Evolutionary conservation across 2,329 filamentous ascomycete genomes (phyloP).

Genomic region (Pseudofabraea citricarpa): DNA sequence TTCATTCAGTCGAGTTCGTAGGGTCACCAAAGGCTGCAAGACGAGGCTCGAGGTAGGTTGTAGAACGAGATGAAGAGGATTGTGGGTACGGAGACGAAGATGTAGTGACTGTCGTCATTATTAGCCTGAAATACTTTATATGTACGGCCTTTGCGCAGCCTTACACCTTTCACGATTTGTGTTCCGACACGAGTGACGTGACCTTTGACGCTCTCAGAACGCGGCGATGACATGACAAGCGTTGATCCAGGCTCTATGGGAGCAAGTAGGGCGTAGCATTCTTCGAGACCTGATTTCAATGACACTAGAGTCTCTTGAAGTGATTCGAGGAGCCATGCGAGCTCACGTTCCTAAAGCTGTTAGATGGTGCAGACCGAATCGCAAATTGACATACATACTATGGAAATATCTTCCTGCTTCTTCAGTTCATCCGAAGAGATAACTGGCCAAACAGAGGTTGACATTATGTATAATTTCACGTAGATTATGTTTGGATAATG

Average conservation of each 20-base stretch:
- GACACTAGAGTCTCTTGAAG: slow-evolving; percentile 27
- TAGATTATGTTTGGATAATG: slow-evolving; percentile 1
- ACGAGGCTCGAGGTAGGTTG: slow-evolving; percentile 43
- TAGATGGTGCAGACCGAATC: background rate
- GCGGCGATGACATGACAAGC: slow-evolving; percentile 79
- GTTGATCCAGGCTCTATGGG: slow-evolving; percentile 83
- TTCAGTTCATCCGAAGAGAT: slow-evolving; percentile 18
- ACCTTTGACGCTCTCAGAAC: slow-evolving; percentile 88
- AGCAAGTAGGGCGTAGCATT: slow-evolving; percentile 82
- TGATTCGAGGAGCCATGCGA: slow-evolving; percentile 29
- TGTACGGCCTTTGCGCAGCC: too few relatives aligned
- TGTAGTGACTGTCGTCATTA: slow-evolving; percentile 59
- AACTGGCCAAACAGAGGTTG: slow-evolving; percentile 23
- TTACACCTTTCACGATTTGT: slow-evolving; percentile 84
- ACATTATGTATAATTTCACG: slow-evolving; percentile 7
- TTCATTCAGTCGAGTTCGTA: slow-evolving; percentile 75
- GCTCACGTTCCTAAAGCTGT: slow-evolving; percentile 22
- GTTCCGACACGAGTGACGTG: slow-evolving; percentile 86
- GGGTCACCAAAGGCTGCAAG: slow-evolving; percentile 65
- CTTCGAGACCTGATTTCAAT: slow-evolving; percentile 62
- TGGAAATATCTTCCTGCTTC: slow-evolving; percentile 25
- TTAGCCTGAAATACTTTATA: too few relatives aligned
- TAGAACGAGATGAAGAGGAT: slow-evolving; percentile 28
- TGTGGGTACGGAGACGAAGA: slow-evolving; percentile 68
- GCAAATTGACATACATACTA: slow-evolving; percentile 11